Base-by-base conservation (phyloP, 805 yeast species). In the Saccharomycopsis sp. region DNA sequence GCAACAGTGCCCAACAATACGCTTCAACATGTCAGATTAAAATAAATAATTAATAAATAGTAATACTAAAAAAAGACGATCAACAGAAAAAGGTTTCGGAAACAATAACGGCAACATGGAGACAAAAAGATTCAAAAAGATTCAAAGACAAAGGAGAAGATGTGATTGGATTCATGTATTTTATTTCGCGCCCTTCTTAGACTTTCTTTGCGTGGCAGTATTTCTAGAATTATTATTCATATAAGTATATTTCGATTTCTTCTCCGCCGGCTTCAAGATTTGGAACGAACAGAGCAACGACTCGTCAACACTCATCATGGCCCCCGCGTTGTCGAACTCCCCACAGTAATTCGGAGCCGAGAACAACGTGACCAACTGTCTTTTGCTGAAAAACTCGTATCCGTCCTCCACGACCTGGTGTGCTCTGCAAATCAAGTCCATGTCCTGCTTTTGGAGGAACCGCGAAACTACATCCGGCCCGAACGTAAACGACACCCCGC, bases 331-430 rank as follows among this genome's bases (percentile, higher is more conserved):
- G 74, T 92, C 99, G 71, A 92, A 92, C 74, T 94, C 98, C 67
- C 99, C 99, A 80, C 98, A 94, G 73, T 91, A 91, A 75, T 94
- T 94, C 66, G 99, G 99, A 58, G 99, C 99, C 56, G 94, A 85
- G 72, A 92, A 92, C 65, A 92, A 79, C 34, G 99, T 92, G 53
- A 92, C 98, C 70, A 92, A 81, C 74, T 92, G 98, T 70, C 98
- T 87, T 73, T 92, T 92, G 64, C 94, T 83, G 73, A 94, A 92
- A 71, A 92, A 92, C 77, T 92, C 98, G 74, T 94, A 92, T 64
- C 99, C 99, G 74, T 92, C 99, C 76, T 92, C 99, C 61, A 92
- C 99, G 63, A 92, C 99, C 76, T 92, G 98, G 79, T 92, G 99
- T 52, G 98, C 98, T 72, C 99, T 84, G 77, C 98, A 94, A 68